phyloP scores from a whole-genome alignment of 1,139 yeast genomes.

The Petasospora rhodanensis region DNA sequence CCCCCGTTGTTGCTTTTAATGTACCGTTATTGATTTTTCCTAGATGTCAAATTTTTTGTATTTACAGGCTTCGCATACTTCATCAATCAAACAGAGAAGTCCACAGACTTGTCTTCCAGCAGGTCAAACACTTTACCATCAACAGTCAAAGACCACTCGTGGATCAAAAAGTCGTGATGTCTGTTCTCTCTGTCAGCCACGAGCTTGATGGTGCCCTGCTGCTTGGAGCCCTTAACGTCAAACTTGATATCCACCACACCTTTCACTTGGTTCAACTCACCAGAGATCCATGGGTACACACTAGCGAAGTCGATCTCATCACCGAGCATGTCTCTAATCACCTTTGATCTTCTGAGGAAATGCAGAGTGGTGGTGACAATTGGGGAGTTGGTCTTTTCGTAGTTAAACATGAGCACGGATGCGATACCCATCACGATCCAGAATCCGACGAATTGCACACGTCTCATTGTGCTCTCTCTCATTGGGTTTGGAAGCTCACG shows the following conservation, averaged over 20 bases:
- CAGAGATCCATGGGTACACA: slow-evolving; percentile 86
- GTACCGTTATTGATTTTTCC: no score
- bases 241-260: slow-evolving; percentile 76
- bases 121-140: slow-evolving; percentile 46
- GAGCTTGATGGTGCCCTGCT: slow-evolving; percentile 47
- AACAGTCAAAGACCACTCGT: slow-evolving; percentile 51
- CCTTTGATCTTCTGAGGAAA: slow-evolving; percentile 72
- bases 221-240: slow-evolving; percentile 59
- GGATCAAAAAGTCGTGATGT: slow-evolving; percentile 53
- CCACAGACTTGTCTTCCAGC: slow-evolving; percentile 45
- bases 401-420: slow-evolving; percentile 74
- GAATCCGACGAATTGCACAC: slow-evolving; percentile 55
- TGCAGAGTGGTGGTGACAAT: slow-evolving; percentile 83
- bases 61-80: no score
- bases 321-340: slow-evolving; percentile 66
- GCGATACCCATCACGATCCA: slow-evolving; percentile 61
- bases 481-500: slow-evolving; percentile 75
- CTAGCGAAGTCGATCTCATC: slow-evolving; percentile 65
- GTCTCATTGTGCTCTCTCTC: slow-evolving; percentile 45
- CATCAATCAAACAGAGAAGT: slow-evolving; percentile 27
- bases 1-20: no score
- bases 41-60: no score
- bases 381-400: slow-evolving; percentile 87
- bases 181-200: slow-evolving; percentile 57
- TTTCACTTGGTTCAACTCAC: slow-evolving; percentile 75